Evolutionary conservation across 2,329 filamentous ascomycete species (phyloP).

Genomic region (Xylariaceae sp.): DNA sequence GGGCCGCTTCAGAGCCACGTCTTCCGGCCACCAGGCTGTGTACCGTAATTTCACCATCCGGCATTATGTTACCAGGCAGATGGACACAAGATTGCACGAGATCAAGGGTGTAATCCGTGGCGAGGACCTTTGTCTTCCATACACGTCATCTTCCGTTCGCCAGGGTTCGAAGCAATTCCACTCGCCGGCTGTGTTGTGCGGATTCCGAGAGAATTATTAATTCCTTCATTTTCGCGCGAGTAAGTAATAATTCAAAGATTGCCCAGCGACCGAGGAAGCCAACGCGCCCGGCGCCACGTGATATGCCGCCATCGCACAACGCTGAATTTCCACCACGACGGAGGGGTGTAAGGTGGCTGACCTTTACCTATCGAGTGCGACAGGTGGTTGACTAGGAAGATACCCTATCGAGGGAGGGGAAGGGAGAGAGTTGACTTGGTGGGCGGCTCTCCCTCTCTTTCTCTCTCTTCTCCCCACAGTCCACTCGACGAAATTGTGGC

Average conservation of each 20-base stretch:
- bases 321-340: background rate
- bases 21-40: background rate
- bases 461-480: background rate
- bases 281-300: background rate
- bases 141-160: background rate
- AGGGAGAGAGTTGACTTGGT: too few species aligned
- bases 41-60: background rate
- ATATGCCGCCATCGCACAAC: background rate
- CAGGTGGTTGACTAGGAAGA: too few species aligned
- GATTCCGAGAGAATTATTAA: background rate
- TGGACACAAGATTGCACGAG: background rate
- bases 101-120: background rate
- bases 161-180: background rate
- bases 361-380: too few species aligned
- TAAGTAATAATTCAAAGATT: background rate
- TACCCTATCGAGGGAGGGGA: too few species aligned
- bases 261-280: background rate
- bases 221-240: background rate
- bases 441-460: too few species aligned
- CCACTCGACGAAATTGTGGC: background rate
- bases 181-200: background rate
- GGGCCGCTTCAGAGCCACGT: constrained; percentile 6
- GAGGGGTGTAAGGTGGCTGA: too few species aligned
- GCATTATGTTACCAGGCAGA: background rate
- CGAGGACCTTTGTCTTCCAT: background rate